Conservation (phyloP, 192 early-diverging fungal species). For the Obelidium mucronatum region DNA sequence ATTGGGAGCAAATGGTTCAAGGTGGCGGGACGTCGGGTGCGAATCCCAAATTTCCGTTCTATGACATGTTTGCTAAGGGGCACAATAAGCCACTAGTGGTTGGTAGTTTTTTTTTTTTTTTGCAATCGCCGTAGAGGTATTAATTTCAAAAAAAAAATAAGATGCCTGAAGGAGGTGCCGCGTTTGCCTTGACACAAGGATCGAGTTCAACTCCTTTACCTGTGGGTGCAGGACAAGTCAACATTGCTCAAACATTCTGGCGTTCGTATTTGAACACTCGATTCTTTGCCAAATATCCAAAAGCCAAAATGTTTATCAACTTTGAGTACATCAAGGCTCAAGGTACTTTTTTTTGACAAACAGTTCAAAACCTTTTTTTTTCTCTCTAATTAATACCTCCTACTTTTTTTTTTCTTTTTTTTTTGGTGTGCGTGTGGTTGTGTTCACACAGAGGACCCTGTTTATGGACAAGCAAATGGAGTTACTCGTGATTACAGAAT, state of each 20-base stretch:
- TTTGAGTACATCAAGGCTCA: slow-evolving; percentile 30
- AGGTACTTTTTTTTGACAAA: slow-evolving; percentile 3
- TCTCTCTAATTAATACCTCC: too few relatives aligned
- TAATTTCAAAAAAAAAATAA: too few relatives aligned
- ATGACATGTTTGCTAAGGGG: slow-evolving; percentile 1
- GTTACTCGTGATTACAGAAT: slow-evolving; percentile 35
- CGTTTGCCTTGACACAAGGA: slow-evolving; percentile 18
- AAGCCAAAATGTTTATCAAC: slow-evolving; percentile 41
- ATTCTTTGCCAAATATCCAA: slow-evolving; percentile 30
- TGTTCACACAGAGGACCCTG: not conserved
- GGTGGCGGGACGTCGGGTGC: not conserved
- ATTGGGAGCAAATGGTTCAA: slow-evolving; percentile 22
- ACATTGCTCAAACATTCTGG: slow-evolving; percentile 34
- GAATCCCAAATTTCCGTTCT: slow-evolving; percentile 25
- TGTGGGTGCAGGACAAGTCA: slow-evolving; percentile 11
- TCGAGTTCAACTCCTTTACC: not conserved
- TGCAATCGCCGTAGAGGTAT: not conserved
- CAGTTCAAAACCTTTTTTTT: not conserved
- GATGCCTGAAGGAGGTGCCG: slow-evolving; percentile 39
- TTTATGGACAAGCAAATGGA: not conserved
- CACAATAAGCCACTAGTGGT: not conserved
- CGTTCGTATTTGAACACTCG: slow-evolving; percentile 28
- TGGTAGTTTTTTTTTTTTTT: slow-evolving; percentile 1
- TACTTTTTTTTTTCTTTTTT: not conserved
- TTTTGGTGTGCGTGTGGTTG: not conserved